Base-by-base conservation (phyloP, 306 rosid species). In the Macrotyloma uniflorum region DNA sequence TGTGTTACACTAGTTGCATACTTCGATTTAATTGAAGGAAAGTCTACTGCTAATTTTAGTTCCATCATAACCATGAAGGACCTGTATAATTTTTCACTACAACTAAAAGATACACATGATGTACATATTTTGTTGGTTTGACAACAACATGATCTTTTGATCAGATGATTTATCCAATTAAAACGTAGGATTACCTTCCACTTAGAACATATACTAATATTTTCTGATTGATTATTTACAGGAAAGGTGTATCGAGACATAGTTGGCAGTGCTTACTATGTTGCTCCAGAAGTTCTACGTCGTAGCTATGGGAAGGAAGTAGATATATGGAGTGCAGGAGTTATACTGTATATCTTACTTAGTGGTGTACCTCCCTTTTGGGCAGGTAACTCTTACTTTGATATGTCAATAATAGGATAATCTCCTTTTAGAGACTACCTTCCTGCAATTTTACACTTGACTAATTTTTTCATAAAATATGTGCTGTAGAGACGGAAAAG, bases 331-430 rank as follows among this genome's bases (percentile, higher is more conserved):
- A 93, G 98, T 69, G 91, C 98, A 32, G 98, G 96, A 59, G 87
- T 93, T 82, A 93, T 93, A 20, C 76, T 93, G 59, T 93, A 93
- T 72, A 86, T 93, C 84, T 86, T 93, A 85, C 91, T 90, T 35
- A 85, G 96, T 66, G 98, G 98, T 14, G 96, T 89, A 16, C 98
- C 98, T 84, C 98, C 98, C 70, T 93, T 93, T 82, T 93, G 98
- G 98, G 96, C 96, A 63, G 98, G 98, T 94, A 90, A 71, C 8
- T 50, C 32, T 10, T 4, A 64, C 6, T 50, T 30, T 10, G 2
- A 68, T 47, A 5, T 69, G 62, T 46, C 28, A 49, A 5, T 57
- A 24, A 43, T 16, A 72, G 55, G 40, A 26, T 30, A 62, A 33
- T 67, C 23, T 35, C 13, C 50, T 51, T 49, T 77, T 69, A 20